Conservation (phyloP, 108 stramenopile species). For the Aureococcus anophagefferens region DNA sequence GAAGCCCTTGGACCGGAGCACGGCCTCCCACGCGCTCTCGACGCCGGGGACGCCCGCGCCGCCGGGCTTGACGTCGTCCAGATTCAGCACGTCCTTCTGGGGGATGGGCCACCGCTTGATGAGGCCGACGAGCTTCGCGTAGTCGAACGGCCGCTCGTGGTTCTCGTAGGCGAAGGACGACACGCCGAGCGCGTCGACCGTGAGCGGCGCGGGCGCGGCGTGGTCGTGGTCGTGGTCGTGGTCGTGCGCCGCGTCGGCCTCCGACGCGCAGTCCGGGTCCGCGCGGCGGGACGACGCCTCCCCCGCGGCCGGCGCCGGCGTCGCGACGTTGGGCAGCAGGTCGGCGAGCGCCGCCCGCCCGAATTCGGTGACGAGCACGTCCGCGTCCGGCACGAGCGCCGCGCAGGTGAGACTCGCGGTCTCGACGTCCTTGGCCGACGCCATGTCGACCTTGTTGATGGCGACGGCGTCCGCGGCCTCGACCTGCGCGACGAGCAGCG, state of each 20-base stretch:
- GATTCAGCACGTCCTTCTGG: neutral
- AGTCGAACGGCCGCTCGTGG: neutral
- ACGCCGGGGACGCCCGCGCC: neutral
- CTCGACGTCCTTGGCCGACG: constrained; percentile 20
- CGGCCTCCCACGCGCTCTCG: neutral
- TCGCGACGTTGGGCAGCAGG: neutral
- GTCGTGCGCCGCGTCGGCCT: too few relatives aligned
- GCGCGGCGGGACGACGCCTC: neutral
- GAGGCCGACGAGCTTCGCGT: neutral
- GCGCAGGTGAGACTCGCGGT: constrained; percentile 39
- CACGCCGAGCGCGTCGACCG: neutral
- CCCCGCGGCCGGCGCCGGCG: neutral
- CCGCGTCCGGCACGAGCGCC: constrained; percentile 68
- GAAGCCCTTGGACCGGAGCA: neutral
- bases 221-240: neutral
- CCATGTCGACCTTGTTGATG: constrained; percentile 68
- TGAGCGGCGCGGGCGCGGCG: neutral
- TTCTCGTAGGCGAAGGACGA: neutral
- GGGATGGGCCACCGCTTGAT: neutral
- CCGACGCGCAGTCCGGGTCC: neutral
- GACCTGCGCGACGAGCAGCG: constrained; percentile 61
- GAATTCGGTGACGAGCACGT: neutral
- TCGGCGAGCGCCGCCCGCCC: neutral
- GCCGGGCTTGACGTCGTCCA: neutral
- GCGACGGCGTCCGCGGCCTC: constrained; percentile 79